A percentile compares a stretch with the other conserved stretches of the same genome.
These are phyloP conservation scores for Candida qinlingensis DNA, from an alignment of 805 yeast species.

Conservation along the genomic window DNA sequence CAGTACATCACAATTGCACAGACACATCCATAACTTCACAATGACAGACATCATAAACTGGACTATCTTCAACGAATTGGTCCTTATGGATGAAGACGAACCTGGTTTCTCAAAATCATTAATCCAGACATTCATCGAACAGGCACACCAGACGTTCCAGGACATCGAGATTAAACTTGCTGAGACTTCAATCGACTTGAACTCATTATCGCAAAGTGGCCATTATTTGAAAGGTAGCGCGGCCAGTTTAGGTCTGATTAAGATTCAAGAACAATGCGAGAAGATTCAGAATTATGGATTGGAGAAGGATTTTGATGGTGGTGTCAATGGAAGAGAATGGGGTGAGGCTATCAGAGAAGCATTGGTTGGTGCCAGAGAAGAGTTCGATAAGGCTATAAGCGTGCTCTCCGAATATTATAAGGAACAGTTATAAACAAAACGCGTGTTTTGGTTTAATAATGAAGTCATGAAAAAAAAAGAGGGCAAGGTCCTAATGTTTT, in stretches of 20 bases:
- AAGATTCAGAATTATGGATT: constrained; percentile 85
- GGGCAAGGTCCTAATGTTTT: too few relatives aligned
- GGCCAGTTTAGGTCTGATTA: constrained; percentile 82
- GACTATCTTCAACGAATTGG: constrained; percentile 80
- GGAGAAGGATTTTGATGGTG: constrained; percentile 29
- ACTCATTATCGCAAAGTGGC: constrained; percentile 67
- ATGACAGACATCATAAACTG: constrained; percentile 72
- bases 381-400: constrained; percentile 43
- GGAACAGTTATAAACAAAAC: constrained; percentile 20
- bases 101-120: constrained; percentile 81
- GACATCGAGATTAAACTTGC: constrained; percentile 52
- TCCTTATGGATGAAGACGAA: constrained; percentile 95
- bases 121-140: constrained; percentile 82
- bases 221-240: constrained; percentile 95
- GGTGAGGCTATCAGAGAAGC: constrained; percentile 45
- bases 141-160: constrained; percentile 73
- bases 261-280: constrained; percentile 85
- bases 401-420: constrained; percentile 50
- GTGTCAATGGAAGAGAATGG: constrained; percentile 23
- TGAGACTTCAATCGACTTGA: constrained; percentile 35
- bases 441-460: too few relatives aligned
- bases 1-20: too few relatives aligned
- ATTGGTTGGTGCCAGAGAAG: constrained; percentile 43
- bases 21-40: constrained; percentile 17
- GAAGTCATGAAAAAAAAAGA: not conserved